These are phyloP conservation scores for Parastagonospora nodorum DNA, from an alignment of 2,329 filamentous ascomycete genomes.

Conservation along the genomic window DNA sequence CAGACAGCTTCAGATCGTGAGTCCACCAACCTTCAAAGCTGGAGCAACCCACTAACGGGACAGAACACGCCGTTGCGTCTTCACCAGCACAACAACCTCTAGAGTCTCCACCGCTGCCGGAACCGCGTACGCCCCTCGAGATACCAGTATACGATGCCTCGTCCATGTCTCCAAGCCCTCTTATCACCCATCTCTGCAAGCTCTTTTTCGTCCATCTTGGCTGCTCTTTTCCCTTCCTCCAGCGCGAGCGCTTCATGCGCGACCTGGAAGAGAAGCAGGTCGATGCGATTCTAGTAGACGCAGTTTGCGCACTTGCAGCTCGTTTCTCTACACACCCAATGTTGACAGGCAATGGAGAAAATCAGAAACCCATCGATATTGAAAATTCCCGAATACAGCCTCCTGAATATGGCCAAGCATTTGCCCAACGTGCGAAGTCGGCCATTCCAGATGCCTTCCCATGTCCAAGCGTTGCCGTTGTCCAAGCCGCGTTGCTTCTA, in stretches of 20 bases:
- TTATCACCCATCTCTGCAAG: constrained; percentile 78
- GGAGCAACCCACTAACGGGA: constrained; percentile 4
- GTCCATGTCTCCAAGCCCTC: constrained; percentile 69
- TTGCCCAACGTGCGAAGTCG: constrained; percentile 81
- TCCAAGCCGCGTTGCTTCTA: constrained; percentile 81
- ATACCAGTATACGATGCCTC: constrained; percentile 79
- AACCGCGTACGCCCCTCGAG: constrained; percentile 51
- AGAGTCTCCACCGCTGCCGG: constrained; percentile 35
- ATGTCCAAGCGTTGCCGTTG: constrained; percentile 80
- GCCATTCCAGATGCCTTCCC: constrained; percentile 82
- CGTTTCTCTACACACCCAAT: constrained; percentile 72
- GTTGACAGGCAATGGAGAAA: constrained; percentile 57
- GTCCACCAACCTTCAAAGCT: constrained; percentile 7
- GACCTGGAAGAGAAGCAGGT: constrained; percentile 80
- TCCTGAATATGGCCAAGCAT: constrained; percentile 75
- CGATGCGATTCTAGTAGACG: constrained; percentile 84
- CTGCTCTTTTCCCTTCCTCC: constrained; percentile 84
- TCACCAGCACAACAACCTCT: constrained; percentile 37
- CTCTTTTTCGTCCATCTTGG: constrained; percentile 82
- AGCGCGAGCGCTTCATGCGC: constrained; percentile 72
- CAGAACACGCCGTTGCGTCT: constrained; percentile 37
- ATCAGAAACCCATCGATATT: constrained; percentile 42
- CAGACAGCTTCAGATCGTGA: constrained; percentile 60
- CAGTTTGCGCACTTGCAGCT: constrained; percentile 80
- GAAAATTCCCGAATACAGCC: constrained; percentile 38